phyloP scores from a whole-genome alignment of 768 basidiomycete species.

The Mycena kentingensis region DNA sequence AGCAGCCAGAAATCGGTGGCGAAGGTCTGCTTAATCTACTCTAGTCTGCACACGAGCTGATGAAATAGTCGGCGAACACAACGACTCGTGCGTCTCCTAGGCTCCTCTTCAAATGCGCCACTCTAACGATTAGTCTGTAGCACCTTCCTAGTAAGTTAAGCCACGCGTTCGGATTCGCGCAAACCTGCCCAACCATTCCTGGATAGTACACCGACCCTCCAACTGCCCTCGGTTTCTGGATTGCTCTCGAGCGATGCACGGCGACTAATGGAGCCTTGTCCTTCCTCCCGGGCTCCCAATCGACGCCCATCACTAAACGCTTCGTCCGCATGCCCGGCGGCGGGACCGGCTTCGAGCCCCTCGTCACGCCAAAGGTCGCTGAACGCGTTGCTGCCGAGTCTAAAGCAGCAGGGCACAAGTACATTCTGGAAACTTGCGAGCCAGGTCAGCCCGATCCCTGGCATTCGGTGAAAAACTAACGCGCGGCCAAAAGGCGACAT shows the following conservation, averaged over 20 bases:
- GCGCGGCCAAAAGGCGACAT: conserved; percentile 63
- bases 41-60: not conserved
- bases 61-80: conserved; percentile 79
- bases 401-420: conserved; percentile 43
- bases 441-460: conserved; percentile 58
- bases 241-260: conserved; percentile 90
- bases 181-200: conserved; percentile 7
- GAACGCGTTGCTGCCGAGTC: conserved; percentile 28
- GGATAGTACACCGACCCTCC: conserved; percentile 87
- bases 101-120: not conserved
- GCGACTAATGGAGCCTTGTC: conserved; percentile 80
- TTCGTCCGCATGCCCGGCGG: conserved; percentile 76
- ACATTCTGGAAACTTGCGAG: conserved; percentile 69
- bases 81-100: conserved; percentile 75
- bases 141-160: conserved; percentile 65
- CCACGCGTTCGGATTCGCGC: not conserved
- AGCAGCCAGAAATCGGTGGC: conserved; percentile 91
- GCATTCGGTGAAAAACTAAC: too few species aligned
- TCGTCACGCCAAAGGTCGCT: conserved; percentile 44
- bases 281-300: conserved; percentile 90
- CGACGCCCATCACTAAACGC: conserved; percentile 72
- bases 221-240: conserved; percentile 94
- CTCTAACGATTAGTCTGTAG: conserved; percentile 35
- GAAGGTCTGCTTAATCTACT: conserved; percentile 57
- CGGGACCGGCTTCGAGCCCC: conserved; percentile 83